Evolutionary conservation across 495 filamentous ascomycete species (phyloP).

Genomic region (Daldinia caldariorum): DNA sequence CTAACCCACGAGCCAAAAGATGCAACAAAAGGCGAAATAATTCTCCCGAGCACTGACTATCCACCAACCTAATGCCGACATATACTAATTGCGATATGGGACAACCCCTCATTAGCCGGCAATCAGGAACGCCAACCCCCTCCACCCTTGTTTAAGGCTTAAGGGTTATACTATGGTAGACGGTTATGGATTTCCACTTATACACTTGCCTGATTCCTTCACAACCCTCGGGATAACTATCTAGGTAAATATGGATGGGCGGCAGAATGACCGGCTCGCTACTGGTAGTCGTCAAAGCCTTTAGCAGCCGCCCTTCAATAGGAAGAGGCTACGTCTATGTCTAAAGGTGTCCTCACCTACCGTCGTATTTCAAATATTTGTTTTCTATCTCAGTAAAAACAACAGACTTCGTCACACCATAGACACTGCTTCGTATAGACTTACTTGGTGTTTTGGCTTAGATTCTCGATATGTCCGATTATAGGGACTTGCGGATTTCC

Average conservation of each 20-base stretch:
- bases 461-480: conserved; percentile 51
- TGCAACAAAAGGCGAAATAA: conserved; percentile 43
- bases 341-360: conserved; percentile 16
- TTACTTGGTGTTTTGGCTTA: conserved; percentile 1
- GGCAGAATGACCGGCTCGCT: conserved; percentile 30
- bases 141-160: conserved; percentile 12
- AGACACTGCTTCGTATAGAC: conserved; percentile 12
- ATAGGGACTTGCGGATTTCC: conserved; percentile 54
- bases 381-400: conserved; percentile 12
- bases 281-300: conserved; percentile 5
- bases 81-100: conserved; percentile 26
- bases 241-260: conserved; percentile 4
- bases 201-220: conserved; percentile 31
- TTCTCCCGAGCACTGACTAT: conserved; percentile 43
- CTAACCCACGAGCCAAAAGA: too few relatives aligned
- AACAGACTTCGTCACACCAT: conserved; percentile 18
- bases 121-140: conserved; percentile 36
- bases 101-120: conserved; percentile 49
- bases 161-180: too few relatives aligned
- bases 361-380: conserved; percentile 20
- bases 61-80: conserved; percentile 40
- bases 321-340: conserved; percentile 8
- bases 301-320: conserved; percentile 17
- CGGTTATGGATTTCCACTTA: conserved; percentile 21
- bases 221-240: conserved; percentile 32